Percentiles rank a stretch among this genome's conserved stretches.
phyloP scores from a whole-genome alignment of 1,284 basidiomycete genomes.

The Ganoderma lucidum region DNA sequence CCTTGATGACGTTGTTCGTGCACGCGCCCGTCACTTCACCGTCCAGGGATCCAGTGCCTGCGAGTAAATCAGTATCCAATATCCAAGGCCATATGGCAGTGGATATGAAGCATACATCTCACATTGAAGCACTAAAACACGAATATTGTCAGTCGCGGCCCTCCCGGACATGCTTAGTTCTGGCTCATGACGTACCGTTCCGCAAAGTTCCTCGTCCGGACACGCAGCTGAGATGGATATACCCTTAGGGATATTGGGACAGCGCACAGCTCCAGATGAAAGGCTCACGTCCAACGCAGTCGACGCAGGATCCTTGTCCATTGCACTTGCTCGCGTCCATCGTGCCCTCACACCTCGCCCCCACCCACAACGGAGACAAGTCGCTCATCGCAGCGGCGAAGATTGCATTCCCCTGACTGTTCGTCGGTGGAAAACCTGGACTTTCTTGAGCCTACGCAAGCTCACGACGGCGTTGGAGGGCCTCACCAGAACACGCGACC shows the following conservation, averaged over 20 bases:
- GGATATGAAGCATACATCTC: slow-evolving; percentile 16
- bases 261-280: background rate
- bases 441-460: background rate
- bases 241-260: background rate
- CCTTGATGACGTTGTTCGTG: slow-evolving; percentile 38
- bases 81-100: background rate
- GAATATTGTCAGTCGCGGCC: background rate
- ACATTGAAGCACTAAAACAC: slow-evolving; percentile 36
- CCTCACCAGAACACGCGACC: slow-evolving; percentile 42
- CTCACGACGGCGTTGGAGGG: background rate
- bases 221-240: slow-evolving; percentile 31
- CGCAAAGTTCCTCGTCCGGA: slow-evolving; percentile 37
- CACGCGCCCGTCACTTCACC: slow-evolving; percentile 38
- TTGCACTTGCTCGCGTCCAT: slow-evolving; percentile 44
- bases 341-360: slow-evolving; percentile 41
- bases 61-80: slow-evolving; percentile 9
- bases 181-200: slow-evolving; percentile 21
- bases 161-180: background rate
- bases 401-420: slow-evolving; percentile 42
- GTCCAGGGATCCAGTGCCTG: slow-evolving; percentile 38
- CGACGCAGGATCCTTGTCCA: slow-evolving; percentile 41
- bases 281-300: slow-evolving; percentile 38
- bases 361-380: slow-evolving; percentile 45
- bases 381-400: slow-evolving; percentile 46
- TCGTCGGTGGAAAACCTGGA: slow-evolving; percentile 39